Base-by-base conservation (phyloP, 192 early-diverging fungal species). In the Coemansia pectinata region DNA sequence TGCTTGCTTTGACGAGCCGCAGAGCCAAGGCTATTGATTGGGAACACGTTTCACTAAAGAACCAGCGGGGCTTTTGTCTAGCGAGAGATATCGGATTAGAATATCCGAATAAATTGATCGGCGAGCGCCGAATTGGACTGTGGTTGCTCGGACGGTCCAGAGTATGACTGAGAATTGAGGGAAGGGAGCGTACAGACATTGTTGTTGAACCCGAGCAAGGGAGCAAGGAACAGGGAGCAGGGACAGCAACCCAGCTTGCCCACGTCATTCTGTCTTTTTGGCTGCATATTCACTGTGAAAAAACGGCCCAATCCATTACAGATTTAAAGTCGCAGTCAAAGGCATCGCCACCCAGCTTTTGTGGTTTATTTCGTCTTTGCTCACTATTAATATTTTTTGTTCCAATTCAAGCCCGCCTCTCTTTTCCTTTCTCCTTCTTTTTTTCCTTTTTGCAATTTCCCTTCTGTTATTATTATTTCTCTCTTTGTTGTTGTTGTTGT, bases 391-490 rank as follows among this genome's bases (percentile, higher is more conserved):
- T 27, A 14, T n/a, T 33, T 58, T 29, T 19, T 52, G 14, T 50
- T 33, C 23, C 15, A 33, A 44, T 50, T 47, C 29, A 50, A 27
- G 44, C 23, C 27, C 25, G 27, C 27, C 27, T 27, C 9, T 7
- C 27, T 65, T 42, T 38, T 47, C 14, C 44, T 33, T 25, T 23
- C 36, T 33, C 17, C 9, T 58, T 33, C 17, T 3, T 58, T 41
- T 60, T 60, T 38, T 67, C 1, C 27, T 9, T 23, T 40, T 55
- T 66, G 40, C 42, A 65, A 66, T 67, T 67, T 27, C 47, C 36
- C 21, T 67, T 40, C 21, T 23, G 7, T 55, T 38, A 12, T 58
- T 57, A n/a, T 48, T 45, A 21, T 53, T n/a, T 14, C 19, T 14
- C 29, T 53, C 25, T 29, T 15, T 40, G 29, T 48, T 62, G 38